Percentiles rank a stretch among this genome's conserved stretches.
phyloP scores from a whole-genome alignment of 129 eudicot species.

The Flaveria brownii region DNA sequence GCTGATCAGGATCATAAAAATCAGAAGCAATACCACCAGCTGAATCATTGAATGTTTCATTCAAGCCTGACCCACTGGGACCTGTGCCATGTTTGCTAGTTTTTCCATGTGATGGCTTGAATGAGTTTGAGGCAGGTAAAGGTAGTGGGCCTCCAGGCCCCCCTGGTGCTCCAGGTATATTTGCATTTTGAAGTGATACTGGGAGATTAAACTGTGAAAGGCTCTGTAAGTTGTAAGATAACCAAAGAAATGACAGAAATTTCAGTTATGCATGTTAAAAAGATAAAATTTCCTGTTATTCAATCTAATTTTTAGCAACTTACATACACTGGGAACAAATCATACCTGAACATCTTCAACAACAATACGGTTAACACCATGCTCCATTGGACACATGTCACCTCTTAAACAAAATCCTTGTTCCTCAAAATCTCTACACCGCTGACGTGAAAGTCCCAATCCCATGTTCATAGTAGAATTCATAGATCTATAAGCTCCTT shows the following conservation, averaged over 20 bases:
- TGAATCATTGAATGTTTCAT: constrained; percentile 44
- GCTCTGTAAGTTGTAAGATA: constrained; percentile 60
- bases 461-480: constrained; percentile 72
- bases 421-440: constrained; percentile 97
- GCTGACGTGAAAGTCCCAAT: constrained; percentile 72
- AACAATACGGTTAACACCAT: constrained; percentile 92
- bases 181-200: constrained; percentile 76
- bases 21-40: constrained; percentile 55
- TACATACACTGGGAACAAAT: background rate
- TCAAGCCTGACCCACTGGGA: constrained; percentile 39
- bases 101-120: constrained; percentile 43
- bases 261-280: constrained; percentile 27
- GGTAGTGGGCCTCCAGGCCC: constrained; percentile 61
- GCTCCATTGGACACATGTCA: constrained; percentile 99
- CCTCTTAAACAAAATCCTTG: constrained; percentile 98
- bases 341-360: constrained; percentile 97
- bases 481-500: constrained; percentile 66
- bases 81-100: constrained; percentile 40
- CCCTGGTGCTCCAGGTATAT: constrained; percentile 56
- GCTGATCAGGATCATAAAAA: constrained; percentile 94
- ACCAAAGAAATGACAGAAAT: constrained; percentile 29
- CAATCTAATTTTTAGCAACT: background rate
- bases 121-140: constrained; percentile 55
- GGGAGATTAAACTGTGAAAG: constrained; percentile 98
- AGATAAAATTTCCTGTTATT: background rate